Percentiles rank a stretch among this genome's conserved stretches.
Evolutionary conservation across 2,329 filamentous ascomycete species (phyloP).

Genomic region (Cordyceps cicadae): DNA sequence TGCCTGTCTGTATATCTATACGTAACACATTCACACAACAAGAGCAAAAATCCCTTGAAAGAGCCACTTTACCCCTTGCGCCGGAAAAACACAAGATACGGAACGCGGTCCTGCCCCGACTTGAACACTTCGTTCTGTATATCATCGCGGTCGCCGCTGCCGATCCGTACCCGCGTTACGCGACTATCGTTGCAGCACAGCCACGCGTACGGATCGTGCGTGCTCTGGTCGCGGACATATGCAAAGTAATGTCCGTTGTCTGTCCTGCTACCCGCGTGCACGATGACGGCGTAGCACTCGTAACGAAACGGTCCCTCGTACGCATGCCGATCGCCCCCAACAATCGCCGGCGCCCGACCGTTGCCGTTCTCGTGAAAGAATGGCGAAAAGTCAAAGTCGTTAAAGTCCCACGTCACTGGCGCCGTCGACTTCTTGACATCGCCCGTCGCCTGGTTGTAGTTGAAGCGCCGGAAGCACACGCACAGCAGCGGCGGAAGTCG

Average conservation of each 20-base stretch:
- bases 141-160: constrained; percentile 26
- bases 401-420: constrained; percentile 67
- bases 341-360: constrained; percentile 19
- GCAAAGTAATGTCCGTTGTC: constrained; percentile 74
- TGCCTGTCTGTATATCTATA: not conserved
- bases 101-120: constrained; percentile 29
- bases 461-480: constrained; percentile 60
- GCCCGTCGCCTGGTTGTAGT: constrained; percentile 25
- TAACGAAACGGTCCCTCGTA: constrained; percentile 59
- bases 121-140: constrained; percentile 32
- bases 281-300: constrained; percentile 77
- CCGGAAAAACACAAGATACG: constrained; percentile 40
- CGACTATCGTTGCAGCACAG: constrained; percentile 39
- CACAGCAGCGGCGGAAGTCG: constrained; percentile 73
- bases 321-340: constrained; percentile 28
- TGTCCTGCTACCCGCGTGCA: constrained; percentile 61
- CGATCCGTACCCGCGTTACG: constrained; percentile 35
- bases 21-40: not conserved
- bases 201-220: constrained; percentile 37
- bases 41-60: not conserved
- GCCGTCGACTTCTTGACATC: constrained; percentile 57
- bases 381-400: constrained; percentile 50
- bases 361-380: constrained; percentile 33
- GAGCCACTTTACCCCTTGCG: constrained; percentile 23
- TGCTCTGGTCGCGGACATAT: constrained; percentile 52